A percentile compares a stretch with the other conserved stretches of the same genome.
These are phyloP conservation scores for Isatis lusitanica DNA, from an alignment of 441 rosid species.

Conservation along the genomic window DNA sequence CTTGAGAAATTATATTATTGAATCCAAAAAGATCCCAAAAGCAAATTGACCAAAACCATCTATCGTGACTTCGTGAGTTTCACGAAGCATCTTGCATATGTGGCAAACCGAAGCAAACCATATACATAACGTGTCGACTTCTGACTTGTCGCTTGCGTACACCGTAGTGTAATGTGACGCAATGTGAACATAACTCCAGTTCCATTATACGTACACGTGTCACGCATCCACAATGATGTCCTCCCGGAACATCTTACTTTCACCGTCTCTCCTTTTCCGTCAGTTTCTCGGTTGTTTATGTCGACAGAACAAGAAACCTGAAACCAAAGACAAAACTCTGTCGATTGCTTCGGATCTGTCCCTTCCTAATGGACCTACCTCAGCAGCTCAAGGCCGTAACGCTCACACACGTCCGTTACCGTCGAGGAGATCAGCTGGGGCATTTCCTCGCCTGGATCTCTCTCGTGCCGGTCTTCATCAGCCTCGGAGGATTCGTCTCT, in stretches of 20 bases:
- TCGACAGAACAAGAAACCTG: background rate
- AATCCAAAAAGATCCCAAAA: no score
- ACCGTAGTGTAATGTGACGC: conserved; percentile 20
- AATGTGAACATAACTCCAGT: background rate
- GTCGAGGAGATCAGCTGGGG: conserved; percentile 69
- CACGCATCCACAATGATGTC: conserved; percentile 19
- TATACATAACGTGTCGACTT: background rate
- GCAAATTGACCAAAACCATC: no score
- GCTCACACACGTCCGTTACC: conserved; percentile 81
- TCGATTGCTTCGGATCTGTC: conserved; percentile 27
- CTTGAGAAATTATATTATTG: background rate
- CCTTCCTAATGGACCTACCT: conserved; percentile 24
- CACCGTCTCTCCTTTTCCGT: conserved; percentile 7
- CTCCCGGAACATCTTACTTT: conserved; percentile 8
- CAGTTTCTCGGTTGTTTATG: conserved; percentile 26
- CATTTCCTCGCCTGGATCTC: conserved; percentile 94
- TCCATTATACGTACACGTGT: conserved; percentile 13
- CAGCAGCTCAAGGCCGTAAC: conserved; percentile 72
- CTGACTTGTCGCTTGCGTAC: background rate
- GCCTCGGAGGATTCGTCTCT: conserved; percentile 82
- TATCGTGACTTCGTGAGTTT: no score
- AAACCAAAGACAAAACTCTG: background rate
- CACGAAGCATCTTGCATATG: background rate
- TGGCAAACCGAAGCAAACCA: background rate
- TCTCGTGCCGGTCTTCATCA: conserved; percentile 79